Evolutionary conservation across 495 filamentous ascomycete species (phyloP).

Genomic region (Apodospora peruviana): DNA sequence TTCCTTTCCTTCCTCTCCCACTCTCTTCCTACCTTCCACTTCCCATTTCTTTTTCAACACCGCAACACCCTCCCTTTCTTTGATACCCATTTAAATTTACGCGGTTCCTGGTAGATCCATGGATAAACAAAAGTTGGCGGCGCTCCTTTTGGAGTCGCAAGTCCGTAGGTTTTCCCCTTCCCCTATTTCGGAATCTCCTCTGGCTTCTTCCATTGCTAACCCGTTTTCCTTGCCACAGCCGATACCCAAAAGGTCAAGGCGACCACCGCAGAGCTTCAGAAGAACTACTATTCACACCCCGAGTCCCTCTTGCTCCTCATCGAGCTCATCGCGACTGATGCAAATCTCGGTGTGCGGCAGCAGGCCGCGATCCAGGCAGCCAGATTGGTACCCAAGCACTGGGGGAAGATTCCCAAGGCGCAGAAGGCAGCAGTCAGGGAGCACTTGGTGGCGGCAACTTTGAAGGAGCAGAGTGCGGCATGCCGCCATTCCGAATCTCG

Average conservation of each 20-base stretch:
- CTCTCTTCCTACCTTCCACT: slow-evolving; percentile 6
- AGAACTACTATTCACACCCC: slow-evolving; percentile 83
- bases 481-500: slow-evolving; percentile 83
- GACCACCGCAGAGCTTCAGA: slow-evolving; percentile 82
- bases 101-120: slow-evolving; percentile 42
- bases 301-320: slow-evolving; percentile 76
- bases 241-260: slow-evolving; percentile 79
- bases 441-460: slow-evolving; percentile 72
- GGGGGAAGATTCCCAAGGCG: slow-evolving; percentile 54
- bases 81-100: slow-evolving; percentile 25
- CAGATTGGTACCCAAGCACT: slow-evolving; percentile 79
- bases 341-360: slow-evolving; percentile 69
- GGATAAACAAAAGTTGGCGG: slow-evolving; percentile 69
- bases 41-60: slow-evolving; percentile 4
- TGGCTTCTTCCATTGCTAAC: slow-evolving; percentile 29
- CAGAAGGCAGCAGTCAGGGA: slow-evolving; percentile 72
- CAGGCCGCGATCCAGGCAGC: slow-evolving; percentile 84
- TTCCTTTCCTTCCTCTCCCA: slow-evolving; percentile 8
- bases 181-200: too few species aligned
- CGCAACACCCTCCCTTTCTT: slow-evolving; percentile 11
- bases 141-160: slow-evolving; percentile 69
- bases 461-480: slow-evolving; percentile 66
- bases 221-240: slow-evolving; percentile 41
- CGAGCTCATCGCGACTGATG: slow-evolving; percentile 73
- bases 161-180: slow-evolving; percentile 52